Conservation (phyloP, 2,329 filamentous ascomycete species). For the Phymatotrichopsis omnivora region DNA sequence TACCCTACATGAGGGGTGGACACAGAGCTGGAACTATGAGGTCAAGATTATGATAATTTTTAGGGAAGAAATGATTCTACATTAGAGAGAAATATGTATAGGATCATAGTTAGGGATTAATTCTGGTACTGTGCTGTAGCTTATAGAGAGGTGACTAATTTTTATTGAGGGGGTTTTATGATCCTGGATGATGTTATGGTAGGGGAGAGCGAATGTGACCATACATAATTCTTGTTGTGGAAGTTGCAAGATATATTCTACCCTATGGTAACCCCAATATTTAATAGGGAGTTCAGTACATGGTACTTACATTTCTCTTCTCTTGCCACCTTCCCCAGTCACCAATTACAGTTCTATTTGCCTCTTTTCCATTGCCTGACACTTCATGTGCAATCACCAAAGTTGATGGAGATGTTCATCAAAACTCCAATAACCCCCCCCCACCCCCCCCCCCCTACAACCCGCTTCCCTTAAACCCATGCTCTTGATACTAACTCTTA, state of each 20-base stretch:
- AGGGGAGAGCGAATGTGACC: conserved; percentile 45
- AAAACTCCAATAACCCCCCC: conserved; percentile 41
- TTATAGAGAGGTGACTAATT: conserved; percentile 2
- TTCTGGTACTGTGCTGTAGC: neutral
- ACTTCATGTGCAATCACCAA: conserved; percentile 31
- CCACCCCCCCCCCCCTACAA: too few relatives aligned
- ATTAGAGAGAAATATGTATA: conserved; percentile 40
- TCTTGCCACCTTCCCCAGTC: conserved; percentile 35
- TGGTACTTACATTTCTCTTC: neutral
- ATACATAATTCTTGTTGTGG: conserved; percentile 52
- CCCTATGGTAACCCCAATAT: conserved; percentile 39
- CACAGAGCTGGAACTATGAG: conserved; percentile 45
- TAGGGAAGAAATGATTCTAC: conserved; percentile 42
- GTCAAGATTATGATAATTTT: conserved; percentile 48
- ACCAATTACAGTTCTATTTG: conserved; percentile 43
- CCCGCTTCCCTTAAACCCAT: too few relatives aligned
- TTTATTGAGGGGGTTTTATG: conserved; percentile 14
- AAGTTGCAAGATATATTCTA: conserved; percentile 48
- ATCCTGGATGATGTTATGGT: conserved; percentile 50
- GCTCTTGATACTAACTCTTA: conserved; percentile 41
- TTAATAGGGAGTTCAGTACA: conserved; percentile 1
- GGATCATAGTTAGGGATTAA: conserved; percentile 41
- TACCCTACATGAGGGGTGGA: conserved; percentile 41
- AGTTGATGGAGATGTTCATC: conserved; percentile 45
- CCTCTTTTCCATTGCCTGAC: conserved; percentile 38